These are phyloP conservation scores for Exophiala alcalophila DNA, from an alignment of 2,329 filamentous ascomycete species.

Conservation along the genomic window DNA sequence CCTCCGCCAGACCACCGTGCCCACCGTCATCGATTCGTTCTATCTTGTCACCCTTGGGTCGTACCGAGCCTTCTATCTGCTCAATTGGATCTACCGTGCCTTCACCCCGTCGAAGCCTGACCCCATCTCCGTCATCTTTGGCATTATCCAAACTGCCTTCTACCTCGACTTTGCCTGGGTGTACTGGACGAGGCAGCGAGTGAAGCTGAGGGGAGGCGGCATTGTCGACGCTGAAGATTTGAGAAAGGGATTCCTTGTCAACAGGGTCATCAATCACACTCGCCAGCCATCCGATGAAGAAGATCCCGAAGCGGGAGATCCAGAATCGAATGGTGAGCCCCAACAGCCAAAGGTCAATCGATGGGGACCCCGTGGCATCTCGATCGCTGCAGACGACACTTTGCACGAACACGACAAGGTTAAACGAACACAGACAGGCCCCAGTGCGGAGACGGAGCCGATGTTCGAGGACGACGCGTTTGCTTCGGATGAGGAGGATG, in stretches of 20 bases:
- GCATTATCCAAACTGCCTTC: slow-evolving; percentile 81
- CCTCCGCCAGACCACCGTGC: slow-evolving; percentile 89
- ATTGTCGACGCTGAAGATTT: slow-evolving; percentile 89
- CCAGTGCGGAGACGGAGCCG: slow-evolving; percentile 17
- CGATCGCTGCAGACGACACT: slow-evolving; percentile 58
- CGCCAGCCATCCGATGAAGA: slow-evolving; percentile 26
- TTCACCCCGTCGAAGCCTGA: slow-evolving; percentile 49
- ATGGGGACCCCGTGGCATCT: slow-evolving; percentile 59
- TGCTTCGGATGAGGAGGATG: slow-evolving; percentile 28
- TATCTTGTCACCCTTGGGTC: slow-evolving; percentile 84
- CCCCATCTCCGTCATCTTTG: slow-evolving; percentile 76
- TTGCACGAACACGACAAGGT: slow-evolving; percentile 32
- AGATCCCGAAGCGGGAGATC: slow-evolving; percentile 30
- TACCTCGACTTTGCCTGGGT: slow-evolving; percentile 97
- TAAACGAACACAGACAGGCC: slow-evolving; percentile 8
- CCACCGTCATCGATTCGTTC: slow-evolving; percentile 94
- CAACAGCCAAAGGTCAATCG: slow-evolving; percentile 37
- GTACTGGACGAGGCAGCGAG: slow-evolving; percentile 87
- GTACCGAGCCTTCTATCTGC: slow-evolving; percentile 83
- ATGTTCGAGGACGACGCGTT: slow-evolving; percentile 30
- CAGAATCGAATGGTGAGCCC: slow-evolving; percentile 15
- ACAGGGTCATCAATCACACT: slow-evolving; percentile 59
- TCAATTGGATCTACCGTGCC: slow-evolving; percentile 81
- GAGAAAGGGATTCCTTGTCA: slow-evolving; percentile 78
- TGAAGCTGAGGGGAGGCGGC: slow-evolving; percentile 85